A percentile compares a stretch with the other conserved stretches of the same genome.
Evolutionary conservation across 257 asterid genomes (phyloP).

Genomic region (Solanum chilense): DNA sequence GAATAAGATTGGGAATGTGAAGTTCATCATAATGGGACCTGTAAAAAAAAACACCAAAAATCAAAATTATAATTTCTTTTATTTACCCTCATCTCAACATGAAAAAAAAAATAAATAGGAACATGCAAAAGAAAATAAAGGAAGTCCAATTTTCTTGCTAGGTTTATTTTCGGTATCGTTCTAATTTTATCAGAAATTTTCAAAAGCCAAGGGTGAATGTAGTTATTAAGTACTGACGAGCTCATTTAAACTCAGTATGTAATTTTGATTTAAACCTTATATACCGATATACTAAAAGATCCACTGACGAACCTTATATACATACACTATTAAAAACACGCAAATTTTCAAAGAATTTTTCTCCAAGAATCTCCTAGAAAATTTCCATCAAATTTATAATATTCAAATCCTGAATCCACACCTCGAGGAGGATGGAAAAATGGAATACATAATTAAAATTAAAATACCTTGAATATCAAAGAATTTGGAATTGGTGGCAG

Average conservation of each 20-base stretch:
- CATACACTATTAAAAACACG: not conserved
- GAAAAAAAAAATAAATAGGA: too few relatives aligned
- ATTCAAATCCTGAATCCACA: not conserved
- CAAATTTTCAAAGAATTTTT: not conserved
- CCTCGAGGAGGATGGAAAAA: not conserved
- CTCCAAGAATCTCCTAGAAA: not conserved
- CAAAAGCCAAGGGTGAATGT: not conserved
- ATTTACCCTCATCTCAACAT: not conserved
- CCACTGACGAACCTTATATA: not conserved
- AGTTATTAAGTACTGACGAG: too few relatives aligned
- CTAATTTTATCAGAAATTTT: not conserved
- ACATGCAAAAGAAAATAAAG: too few relatives aligned
- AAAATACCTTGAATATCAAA: constrained; percentile 75
- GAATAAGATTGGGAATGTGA: constrained; percentile 85
- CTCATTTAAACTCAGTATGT: not conserved
- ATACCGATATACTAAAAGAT: not conserved
- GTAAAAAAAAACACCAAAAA: not conserved
- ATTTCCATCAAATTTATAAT: not conserved
- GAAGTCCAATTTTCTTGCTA: not conserved
- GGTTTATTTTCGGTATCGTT: not conserved
- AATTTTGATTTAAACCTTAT: not conserved
- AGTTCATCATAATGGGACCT: constrained; percentile 89
- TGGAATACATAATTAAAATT: not conserved
- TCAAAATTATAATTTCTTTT: not conserved
- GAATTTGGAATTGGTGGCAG: constrained; percentile 65